phyloP scores from a whole-genome alignment of 805 yeast genomes.

The Cyberlindnera americana region DNA sequence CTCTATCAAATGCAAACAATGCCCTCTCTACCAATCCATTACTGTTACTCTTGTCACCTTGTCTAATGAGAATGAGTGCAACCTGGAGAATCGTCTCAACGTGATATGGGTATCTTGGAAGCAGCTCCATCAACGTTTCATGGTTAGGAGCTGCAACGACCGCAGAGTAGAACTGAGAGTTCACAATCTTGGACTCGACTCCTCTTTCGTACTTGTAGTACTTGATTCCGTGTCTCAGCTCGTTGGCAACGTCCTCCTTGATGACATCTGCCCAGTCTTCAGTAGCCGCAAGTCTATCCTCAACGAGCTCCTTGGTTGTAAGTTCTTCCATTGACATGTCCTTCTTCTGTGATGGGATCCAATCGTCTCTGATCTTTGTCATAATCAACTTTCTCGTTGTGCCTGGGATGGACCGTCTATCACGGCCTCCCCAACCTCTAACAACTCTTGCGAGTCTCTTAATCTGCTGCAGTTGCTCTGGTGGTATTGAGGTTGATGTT shows the following conservation, averaged over 20 bases:
- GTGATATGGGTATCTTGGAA: conserved; percentile 68
- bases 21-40: conserved; percentile 76
- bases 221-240: conserved; percentile 43
- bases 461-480: conserved; percentile 63
- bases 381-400: conserved; percentile 61
- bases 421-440: conserved; percentile 84
- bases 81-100: conserved; percentile 76
- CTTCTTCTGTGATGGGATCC: conserved; percentile 67
- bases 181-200: conserved; percentile 32
- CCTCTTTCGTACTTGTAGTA: conserved; percentile 51
- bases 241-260: conserved; percentile 35
- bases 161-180: conserved; percentile 54
- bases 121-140: conserved; percentile 54
- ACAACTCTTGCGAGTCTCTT: conserved; percentile 48
- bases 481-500: conserved; percentile 65
- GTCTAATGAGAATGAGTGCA: conserved; percentile 67
- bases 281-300: conserved; percentile 30
- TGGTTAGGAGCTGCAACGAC: conserved; percentile 77
- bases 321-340: conserved; percentile 61
- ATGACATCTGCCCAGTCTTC: conserved; percentile 51
- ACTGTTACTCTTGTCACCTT: conserved; percentile 68
- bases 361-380: conserved; percentile 74
- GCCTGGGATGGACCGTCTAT: conserved; percentile 71
- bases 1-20: conserved; percentile 74
- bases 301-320: conserved; percentile 34